Conservation (phyloP, 2,329 filamentous ascomycete species). For the Colletotrichum orbiculare region DNA sequence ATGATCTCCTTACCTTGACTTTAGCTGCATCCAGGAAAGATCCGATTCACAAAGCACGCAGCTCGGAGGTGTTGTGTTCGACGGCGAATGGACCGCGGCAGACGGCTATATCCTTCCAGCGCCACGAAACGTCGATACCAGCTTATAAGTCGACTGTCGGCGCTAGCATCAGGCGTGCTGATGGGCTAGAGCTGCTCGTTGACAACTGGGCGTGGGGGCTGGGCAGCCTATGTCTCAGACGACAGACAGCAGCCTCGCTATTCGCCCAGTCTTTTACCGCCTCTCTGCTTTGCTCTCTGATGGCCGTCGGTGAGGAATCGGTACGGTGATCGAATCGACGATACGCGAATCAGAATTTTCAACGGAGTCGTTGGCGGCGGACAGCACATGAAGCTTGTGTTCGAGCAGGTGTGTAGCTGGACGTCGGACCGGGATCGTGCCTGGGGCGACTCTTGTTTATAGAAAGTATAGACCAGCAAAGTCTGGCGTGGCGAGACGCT, state of each 20-base stretch:
- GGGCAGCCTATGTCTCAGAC: constrained; percentile 33
- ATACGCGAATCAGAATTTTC: neutral
- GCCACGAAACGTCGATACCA: constrained; percentile 29
- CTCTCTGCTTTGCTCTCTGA: constrained; percentile 6
- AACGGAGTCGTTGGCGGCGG: neutral
- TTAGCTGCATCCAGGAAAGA: constrained; percentile 20
- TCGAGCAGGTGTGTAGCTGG: neutral
- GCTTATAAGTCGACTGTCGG: constrained; percentile 25
- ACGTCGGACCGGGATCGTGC: constrained; percentile 6
- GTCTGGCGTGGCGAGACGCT: constrained; percentile 30
- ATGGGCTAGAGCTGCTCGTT: constrained; percentile 24
- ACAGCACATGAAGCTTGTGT: constrained; percentile 7
- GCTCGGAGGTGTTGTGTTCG: constrained; percentile 22
- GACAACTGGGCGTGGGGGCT: constrained; percentile 30
- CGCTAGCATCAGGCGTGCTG: constrained; percentile 24
- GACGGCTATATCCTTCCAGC: constrained; percentile 34
- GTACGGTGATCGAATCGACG: neutral
- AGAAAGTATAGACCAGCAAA: constrained; percentile 9
- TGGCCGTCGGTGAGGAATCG: constrained; percentile 6
- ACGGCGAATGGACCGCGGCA: constrained; percentile 33
- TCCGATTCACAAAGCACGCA: constrained; percentile 14
- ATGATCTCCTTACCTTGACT: constrained; percentile 20
- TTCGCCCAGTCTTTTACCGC: constrained; percentile 28
- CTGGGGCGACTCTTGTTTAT: constrained; percentile 25
- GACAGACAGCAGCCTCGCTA: constrained; percentile 10